These are phyloP conservation scores for Boechera stricta DNA, from an alignment of 345 rosid species.

Conservation along the genomic window DNA sequence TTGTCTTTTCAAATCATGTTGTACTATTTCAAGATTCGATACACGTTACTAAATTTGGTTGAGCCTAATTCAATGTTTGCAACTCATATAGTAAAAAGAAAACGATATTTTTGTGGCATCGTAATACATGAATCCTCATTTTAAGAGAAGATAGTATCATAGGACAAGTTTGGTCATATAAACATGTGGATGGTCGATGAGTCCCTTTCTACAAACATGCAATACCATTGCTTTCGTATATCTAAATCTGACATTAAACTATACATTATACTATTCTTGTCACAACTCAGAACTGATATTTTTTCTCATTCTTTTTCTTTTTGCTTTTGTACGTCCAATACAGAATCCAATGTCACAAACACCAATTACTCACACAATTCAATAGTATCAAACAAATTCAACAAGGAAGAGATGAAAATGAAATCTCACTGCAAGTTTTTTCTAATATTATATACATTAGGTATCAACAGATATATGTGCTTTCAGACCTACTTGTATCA, in stretches of 20 bases:
- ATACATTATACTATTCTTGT: conserved; percentile 30
- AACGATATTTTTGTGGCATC: conserved; percentile 19
- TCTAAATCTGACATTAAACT: conserved; percentile 1
- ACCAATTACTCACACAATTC: conserved; percentile 31
- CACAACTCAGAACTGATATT: conserved; percentile 5
- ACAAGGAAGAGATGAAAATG: background rate
- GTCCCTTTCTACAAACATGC: conserved; percentile 37
- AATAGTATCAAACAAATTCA: conserved; percentile 17
- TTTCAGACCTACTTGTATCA: conserved; percentile 15
- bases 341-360: conserved; percentile 37
- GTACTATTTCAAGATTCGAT: conserved; percentile 25
- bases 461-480: conserved; percentile 14
- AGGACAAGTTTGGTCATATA: conserved; percentile 34
- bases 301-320: background rate
- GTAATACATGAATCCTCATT: conserved; percentile 4
- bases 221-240: conserved; percentile 12
- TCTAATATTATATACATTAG: conserved; percentile 26
- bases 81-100: conserved; percentile 15
- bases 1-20: conserved; percentile 2
- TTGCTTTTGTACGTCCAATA: conserved; percentile 14
- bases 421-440: conserved; percentile 17
- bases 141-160: conserved; percentile 20
- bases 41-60: background rate
- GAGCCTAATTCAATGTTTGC: conserved; percentile 26
- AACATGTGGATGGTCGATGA: conserved; percentile 34